These are phyloP conservation scores for Penicillium sp. DNA, from an alignment of 2,329 filamentous ascomycete genomes.

Conservation along the genomic window DNA sequence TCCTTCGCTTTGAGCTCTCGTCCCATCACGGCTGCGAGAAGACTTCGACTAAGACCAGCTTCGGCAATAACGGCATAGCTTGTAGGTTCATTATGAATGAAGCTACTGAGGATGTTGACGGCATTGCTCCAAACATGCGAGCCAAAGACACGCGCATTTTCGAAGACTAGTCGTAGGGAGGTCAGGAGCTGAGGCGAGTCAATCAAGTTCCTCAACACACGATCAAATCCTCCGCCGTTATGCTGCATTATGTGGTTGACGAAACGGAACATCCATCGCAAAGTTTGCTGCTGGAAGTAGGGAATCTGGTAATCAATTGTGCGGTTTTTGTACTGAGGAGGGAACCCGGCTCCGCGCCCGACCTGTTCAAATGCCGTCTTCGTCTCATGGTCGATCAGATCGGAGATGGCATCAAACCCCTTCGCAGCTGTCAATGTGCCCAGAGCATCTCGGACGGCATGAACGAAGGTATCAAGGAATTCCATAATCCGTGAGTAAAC, in stretches of 20 bases:
- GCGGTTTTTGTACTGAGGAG: conserved; percentile 68
- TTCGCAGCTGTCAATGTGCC: conserved; percentile 75
- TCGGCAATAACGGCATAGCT: conserved; percentile 96
- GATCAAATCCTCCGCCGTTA: conserved; percentile 79
- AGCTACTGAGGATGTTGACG: conserved; percentile 86
- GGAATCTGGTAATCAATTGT: conserved; percentile 91
- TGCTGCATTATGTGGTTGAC: conserved; percentile 91
- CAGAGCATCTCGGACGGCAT: conserved; percentile 80
- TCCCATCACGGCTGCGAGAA: conserved; percentile 74
- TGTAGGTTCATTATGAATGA: conserved; percentile 98
- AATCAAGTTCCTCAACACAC: conserved; percentile 85
- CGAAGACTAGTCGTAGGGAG: conserved; percentile 76
- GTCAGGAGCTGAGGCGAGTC: conserved; percentile 83
- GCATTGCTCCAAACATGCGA: conserved; percentile 95
- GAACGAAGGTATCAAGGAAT: conserved; percentile 85
- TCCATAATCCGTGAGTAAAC: conserved; percentile 79
- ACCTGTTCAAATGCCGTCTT: conserved; percentile 64
- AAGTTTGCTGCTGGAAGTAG: conserved; percentile 86
- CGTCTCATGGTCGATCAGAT: conserved; percentile 77
- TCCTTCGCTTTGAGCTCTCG: conserved; percentile 39
- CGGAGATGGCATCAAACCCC: conserved; percentile 86
- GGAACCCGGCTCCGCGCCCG: conserved; percentile 69
- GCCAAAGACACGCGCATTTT: conserved; percentile 75
- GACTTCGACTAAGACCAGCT: conserved; percentile 81
- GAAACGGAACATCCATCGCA: conserved; percentile 94